Conservation (phyloP, 2,329 filamentous ascomycete genomes). For the Ilyonectria mors-panacis region DNA sequence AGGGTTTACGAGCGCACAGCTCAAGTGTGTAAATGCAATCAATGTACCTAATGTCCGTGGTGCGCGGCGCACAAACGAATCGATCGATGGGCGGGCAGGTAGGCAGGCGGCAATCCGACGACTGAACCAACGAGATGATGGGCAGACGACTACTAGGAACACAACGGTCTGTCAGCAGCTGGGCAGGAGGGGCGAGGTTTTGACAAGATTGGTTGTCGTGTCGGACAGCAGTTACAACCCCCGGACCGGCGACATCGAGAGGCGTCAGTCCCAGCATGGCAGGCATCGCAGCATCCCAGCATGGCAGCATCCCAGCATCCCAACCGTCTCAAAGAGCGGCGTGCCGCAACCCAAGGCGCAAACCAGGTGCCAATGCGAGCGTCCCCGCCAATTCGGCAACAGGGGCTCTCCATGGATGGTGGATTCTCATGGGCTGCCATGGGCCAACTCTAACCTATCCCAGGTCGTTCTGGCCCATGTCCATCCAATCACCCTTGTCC, state of each 20-base stretch:
- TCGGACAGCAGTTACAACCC: constrained; percentile 17
- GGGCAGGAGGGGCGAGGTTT: constrained; percentile 28
- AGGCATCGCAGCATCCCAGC: constrained; percentile 16
- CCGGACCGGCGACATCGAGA: constrained; percentile 17
- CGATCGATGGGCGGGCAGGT: constrained; percentile 16
- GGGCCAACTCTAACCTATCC: constrained; percentile 1
- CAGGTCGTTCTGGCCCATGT: constrained; percentile 9
- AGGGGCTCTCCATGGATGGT: constrained; percentile 12
- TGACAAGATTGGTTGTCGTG: constrained; percentile 36
- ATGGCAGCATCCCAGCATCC: constrained; percentile 11
- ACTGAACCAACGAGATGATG: constrained; percentile 38
- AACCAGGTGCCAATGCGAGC: constrained; percentile 27
- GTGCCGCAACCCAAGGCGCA: constrained; percentile 22
- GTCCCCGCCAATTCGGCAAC: constrained; percentile 27
- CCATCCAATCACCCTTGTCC: constrained; percentile 19
- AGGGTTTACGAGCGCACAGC: not conserved
- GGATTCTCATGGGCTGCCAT: not conserved
- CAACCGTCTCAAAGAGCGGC: constrained; percentile 21
- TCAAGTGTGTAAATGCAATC: constrained; percentile 9
- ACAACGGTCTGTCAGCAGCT: constrained; percentile 39
- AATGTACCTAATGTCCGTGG: not conserved
- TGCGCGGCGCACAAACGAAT: not conserved
- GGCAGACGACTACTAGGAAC: constrained; percentile 32
- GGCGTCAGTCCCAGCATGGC: constrained; percentile 12
- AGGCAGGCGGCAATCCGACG: constrained; percentile 24